Evolutionary conservation across 768 basidiomycete species (phyloP).

Genomic region (Amanita fuliginea): DNA sequence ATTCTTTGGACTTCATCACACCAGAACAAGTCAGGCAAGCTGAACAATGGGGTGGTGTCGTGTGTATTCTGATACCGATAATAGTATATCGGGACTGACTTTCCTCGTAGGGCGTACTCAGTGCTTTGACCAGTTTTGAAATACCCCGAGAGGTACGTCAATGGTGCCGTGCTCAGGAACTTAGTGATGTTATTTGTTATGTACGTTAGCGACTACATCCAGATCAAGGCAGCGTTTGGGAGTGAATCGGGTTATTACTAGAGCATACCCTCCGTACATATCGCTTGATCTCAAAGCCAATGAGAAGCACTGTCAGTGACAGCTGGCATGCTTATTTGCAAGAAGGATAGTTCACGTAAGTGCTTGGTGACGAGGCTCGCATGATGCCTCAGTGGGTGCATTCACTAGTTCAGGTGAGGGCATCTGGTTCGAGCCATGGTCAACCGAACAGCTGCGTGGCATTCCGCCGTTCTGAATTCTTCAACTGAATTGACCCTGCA

Average conservation of each 20-base stretch:
- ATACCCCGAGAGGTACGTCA: constrained; percentile 41
- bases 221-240: constrained; percentile 50
- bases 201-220: constrained; percentile 38
- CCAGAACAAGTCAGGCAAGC: constrained; percentile 49
- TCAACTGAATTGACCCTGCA: not conserved
- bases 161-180: not conserved
- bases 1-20: constrained; percentile 63
- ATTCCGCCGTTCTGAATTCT: not conserved
- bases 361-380: not conserved
- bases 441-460: not conserved
- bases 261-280: constrained; percentile 9
- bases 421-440: not conserved
- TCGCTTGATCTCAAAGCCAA: not conserved
- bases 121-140: constrained; percentile 37
- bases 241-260: constrained; percentile 15
- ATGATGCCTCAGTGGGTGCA: too few relatives aligned
- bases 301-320: not conserved
- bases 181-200: not conserved
- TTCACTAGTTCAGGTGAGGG: not conserved
- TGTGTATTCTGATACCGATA: constrained; percentile 12
- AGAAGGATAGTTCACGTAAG: not conserved
- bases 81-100: constrained; percentile 4
- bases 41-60: constrained; percentile 52
- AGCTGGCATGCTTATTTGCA: constrained; percentile 3
- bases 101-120: constrained; percentile 35